phyloP scores from a whole-genome alignment of 106 monocot genomes.

The Posidonia australis region DNA sequence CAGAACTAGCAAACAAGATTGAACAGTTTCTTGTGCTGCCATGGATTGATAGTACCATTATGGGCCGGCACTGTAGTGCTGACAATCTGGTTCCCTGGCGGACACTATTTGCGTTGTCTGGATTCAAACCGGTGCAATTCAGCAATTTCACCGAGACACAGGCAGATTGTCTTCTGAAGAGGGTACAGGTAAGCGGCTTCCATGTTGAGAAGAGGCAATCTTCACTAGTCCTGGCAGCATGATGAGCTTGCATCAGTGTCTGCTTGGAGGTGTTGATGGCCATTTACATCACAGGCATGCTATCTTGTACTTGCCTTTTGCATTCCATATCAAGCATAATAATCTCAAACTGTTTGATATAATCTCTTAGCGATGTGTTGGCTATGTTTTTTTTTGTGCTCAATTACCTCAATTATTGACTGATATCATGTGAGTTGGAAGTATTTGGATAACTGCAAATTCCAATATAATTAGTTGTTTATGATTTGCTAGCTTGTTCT shows the following conservation, averaged over 20 bases:
- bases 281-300: not conserved
- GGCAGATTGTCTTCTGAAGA: no score
- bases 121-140: constrained; percentile 43
- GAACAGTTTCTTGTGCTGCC: constrained; percentile 60
- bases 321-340: not conserved
- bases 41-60: constrained; percentile 34
- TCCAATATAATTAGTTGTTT: not conserved
- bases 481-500: not conserved
- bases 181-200: no score
- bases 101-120: constrained; percentile 26
- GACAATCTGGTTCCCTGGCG: constrained; percentile 50
- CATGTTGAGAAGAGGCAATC: constrained; percentile 65
- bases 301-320: not conserved
- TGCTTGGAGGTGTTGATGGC: constrained; percentile 48
- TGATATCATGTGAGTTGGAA: no score
- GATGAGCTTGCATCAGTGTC: no score
- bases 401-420: not conserved
- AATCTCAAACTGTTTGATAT: no score
- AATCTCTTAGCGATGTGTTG: not conserved
- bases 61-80: constrained; percentile 19
- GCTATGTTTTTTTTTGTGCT: not conserved
- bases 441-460: no score
- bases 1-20: constrained; percentile 50
- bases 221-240: constrained; percentile 54
- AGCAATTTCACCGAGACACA: constrained; percentile 82